Evolutionary conservation across 768 basidiomycete genomes (phyloP).

Genomic region (Amanita rubescens): DNA sequence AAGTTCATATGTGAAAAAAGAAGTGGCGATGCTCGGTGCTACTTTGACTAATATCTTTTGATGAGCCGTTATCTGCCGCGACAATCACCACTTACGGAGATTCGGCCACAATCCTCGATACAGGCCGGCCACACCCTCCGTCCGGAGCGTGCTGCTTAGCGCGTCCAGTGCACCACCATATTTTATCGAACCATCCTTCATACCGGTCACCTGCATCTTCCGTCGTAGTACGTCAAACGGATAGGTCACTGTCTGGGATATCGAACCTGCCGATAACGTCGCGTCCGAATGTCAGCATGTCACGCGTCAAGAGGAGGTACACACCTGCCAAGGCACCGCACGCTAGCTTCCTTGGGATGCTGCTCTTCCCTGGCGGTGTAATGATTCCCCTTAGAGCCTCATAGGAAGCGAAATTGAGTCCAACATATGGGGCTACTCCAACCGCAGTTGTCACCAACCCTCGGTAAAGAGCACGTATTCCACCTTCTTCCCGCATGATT

Average conservation of each 20-base stretch:
- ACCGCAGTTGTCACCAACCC: constrained; percentile 79
- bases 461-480: constrained; percentile 78
- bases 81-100: constrained; percentile 49
- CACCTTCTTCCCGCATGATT: constrained; percentile 90
- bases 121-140: constrained; percentile 71
- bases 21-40: constrained; percentile 84
- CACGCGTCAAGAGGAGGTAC: constrained; percentile 9
- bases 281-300: background rate
- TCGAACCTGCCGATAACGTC: constrained; percentile 46
- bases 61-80: background rate
- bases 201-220: constrained; percentile 92
- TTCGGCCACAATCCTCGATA: constrained; percentile 90
- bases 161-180: constrained; percentile 83
- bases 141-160: constrained; percentile 53
- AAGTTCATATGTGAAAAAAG: constrained; percentile 79
- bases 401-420: constrained; percentile 93
- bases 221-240: constrained; percentile 92
- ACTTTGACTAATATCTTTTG: constrained; percentile 61
- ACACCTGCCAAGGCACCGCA: constrained; percentile 86
- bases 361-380: constrained; percentile 77
- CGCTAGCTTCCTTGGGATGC: constrained; percentile 56
- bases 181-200: constrained; percentile 54
- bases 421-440: constrained; percentile 86
- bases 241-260: constrained; percentile 92
- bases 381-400: constrained; percentile 71